phyloP scores from a whole-genome alignment of 805 yeast genomes.

The Wickerhamiella australiensis region DNA sequence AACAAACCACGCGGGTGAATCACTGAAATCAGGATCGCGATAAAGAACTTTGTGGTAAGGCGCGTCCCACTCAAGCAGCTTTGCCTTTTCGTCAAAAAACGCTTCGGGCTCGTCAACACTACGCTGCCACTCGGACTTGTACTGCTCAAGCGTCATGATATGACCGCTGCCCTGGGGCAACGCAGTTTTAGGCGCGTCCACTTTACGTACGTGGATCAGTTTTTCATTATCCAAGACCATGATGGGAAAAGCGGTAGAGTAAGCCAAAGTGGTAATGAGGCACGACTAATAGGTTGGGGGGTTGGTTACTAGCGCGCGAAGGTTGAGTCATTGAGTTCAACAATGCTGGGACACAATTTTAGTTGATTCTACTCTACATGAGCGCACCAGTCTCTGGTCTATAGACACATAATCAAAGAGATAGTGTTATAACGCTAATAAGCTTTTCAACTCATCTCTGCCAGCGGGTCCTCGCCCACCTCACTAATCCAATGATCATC shows the following conservation, averaged over 20 bases:
- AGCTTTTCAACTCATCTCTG: too few relatives aligned
- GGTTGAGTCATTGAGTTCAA: conserved; percentile 8
- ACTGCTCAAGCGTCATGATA: conserved; percentile 51
- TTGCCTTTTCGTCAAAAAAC: conserved; percentile 71
- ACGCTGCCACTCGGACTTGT: conserved; percentile 54
- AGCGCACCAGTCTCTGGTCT: too few relatives aligned
- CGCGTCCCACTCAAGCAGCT: conserved; percentile 63
- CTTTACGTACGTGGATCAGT: conserved; percentile 22
- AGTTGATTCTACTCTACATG: background rate
- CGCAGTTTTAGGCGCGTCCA: conserved; percentile 21
- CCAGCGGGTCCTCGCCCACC: background rate
- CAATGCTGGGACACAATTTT: background rate
- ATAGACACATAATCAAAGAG: too few relatives aligned
- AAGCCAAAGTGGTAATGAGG: background rate
- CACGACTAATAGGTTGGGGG: background rate
- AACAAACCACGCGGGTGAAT: conserved; percentile 70
- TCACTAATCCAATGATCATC: background rate
- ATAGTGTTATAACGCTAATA: too few relatives aligned
- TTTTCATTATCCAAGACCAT: conserved; percentile 24
- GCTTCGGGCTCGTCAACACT: conserved; percentile 68
- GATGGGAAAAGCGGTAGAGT: background rate
- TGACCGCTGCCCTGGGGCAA: conserved; percentile 27
- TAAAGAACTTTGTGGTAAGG: conserved; percentile 49
- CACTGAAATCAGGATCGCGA: conserved; percentile 22
- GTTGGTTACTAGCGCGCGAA: background rate